These are phyloP conservation scores for Pichia nakasei DNA, from an alignment of 805 yeast genomes.

Conservation along the genomic window DNA sequence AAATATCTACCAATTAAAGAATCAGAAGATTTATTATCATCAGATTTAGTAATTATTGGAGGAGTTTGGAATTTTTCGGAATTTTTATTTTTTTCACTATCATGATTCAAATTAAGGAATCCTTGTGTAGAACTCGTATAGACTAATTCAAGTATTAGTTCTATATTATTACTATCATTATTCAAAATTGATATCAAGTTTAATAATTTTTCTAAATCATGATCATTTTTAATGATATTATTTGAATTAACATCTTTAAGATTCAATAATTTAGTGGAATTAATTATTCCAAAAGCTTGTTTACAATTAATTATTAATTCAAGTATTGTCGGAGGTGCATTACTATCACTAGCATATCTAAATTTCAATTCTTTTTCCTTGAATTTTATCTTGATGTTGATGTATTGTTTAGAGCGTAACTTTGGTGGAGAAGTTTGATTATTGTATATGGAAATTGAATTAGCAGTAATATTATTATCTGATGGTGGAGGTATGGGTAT, in stretches of 20 bases:
- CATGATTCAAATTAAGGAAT: constrained; percentile 22
- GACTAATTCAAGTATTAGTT: constrained; percentile 34
- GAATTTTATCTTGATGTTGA: constrained; percentile 40
- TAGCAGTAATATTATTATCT: neutral
- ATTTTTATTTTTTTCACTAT: constrained; percentile 9
- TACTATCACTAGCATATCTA: constrained; percentile 50
- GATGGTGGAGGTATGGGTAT: constrained; percentile 11
- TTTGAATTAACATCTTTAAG: constrained; percentile 26
- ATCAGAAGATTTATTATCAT: neutral
- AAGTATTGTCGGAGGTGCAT: constrained; percentile 70
- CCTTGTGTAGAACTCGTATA: constrained; percentile 21
- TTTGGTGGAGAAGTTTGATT: constrained; percentile 5
- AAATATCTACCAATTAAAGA: constrained; percentile 10
- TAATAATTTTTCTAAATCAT: constrained; percentile 40
- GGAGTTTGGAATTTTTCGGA: constrained; percentile 1
- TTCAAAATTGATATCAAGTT: constrained; percentile 13
- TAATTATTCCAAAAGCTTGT: constrained; percentile 54
- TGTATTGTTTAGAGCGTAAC: constrained; percentile 16
- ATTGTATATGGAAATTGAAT: no score
- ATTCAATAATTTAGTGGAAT: constrained; percentile 27
- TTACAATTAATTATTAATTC: constrained; percentile 78
- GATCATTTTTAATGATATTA: constrained; percentile 33
- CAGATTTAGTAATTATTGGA: neutral
- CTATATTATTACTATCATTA: constrained; percentile 16
- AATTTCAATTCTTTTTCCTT: constrained; percentile 51